Evolutionary conservation across 345 rosid species (phyloP).

Genomic region (Sonneratia caseolaris): DNA sequence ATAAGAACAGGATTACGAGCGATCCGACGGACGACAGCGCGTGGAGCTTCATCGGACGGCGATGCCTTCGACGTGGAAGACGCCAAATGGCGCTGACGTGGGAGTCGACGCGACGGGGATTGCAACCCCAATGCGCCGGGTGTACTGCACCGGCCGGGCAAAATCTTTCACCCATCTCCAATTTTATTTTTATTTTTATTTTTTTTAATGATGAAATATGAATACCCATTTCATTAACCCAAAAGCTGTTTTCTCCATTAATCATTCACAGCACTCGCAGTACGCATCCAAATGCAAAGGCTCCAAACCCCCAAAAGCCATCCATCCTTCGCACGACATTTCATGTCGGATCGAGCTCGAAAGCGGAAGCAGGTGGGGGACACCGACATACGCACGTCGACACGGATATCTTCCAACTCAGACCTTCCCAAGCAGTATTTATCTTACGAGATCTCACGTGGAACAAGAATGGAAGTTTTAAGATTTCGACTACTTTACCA

Average conservation of each 20-base stretch:
- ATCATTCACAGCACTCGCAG: background rate
- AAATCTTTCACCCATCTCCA: no score
- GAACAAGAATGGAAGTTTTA: no score
- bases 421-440: no score
- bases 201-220: no score
- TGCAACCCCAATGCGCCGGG: background rate
- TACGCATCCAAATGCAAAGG: constrained; percentile 6
- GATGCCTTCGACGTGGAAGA: background rate
- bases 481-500: no score
- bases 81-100: constrained; percentile 4
- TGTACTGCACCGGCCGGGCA: background rate
- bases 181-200: no score
- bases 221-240: background rate
- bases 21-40: constrained; percentile 16
- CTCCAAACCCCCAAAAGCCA: background rate
- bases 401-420: background rate
- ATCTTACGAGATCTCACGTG: no score
- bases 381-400: background rate
- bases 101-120: background rate
- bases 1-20: constrained; percentile 11
- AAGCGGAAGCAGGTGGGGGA: background rate
- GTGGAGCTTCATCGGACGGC: constrained; percentile 2
- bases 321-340: background rate
- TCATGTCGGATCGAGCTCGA: background rate
- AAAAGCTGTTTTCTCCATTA: background rate